Evolutionary conservation across 345 rosid genomes (phyloP), one percentile per base, ranked within the genome.

Genomic region (Sapria himalayana): DNA sequence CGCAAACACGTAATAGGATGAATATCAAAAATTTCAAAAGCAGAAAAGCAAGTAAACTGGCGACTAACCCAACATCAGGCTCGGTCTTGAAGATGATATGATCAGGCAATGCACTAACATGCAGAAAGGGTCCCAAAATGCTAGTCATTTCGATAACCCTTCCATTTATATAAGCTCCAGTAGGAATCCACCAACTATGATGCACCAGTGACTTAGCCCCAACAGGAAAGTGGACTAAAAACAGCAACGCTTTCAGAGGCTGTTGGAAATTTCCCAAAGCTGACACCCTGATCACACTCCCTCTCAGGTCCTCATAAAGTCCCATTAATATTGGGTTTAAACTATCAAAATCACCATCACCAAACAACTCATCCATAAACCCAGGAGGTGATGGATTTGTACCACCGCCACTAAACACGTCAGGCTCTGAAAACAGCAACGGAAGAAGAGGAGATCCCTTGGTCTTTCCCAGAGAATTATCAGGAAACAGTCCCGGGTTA

Each of bases 131-230:
- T 2, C 95, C 98, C 44, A 89, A 61, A 63, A 89, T 79, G 56
- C 98, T 89, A 0, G 98, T 82, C 92, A 89, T 65, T 70, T 89
- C 98, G 19, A 77, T 79, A 29, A 69, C 98, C 39, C 95, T 65
- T 13, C 98, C 98, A 43, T 82, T 82, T 75, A 77, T 56, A 54
- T 79, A 89, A 24, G 65, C 63, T 16, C 85, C 93, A 5, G 69
- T 71, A 2, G 98, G 98, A 49, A 82, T 74, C 95, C 95, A 89
- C 98, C 98, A 82, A 2, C 55, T 67, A 55, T 82, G 92, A 59
- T 59, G 69, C 40, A 89, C 95, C 48, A 89, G 67, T 13, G 93
- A 52, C 66, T 63, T 79, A 5, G 89, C 95, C 11, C 93, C 84
- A 13, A 56, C 67, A 0, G 91, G 86, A 51, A 70, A 77, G 40